Evolutionary conservation across 1,284 basidiomycete genomes (phyloP).

Genomic region (Sporisorium sorghi): DNA sequence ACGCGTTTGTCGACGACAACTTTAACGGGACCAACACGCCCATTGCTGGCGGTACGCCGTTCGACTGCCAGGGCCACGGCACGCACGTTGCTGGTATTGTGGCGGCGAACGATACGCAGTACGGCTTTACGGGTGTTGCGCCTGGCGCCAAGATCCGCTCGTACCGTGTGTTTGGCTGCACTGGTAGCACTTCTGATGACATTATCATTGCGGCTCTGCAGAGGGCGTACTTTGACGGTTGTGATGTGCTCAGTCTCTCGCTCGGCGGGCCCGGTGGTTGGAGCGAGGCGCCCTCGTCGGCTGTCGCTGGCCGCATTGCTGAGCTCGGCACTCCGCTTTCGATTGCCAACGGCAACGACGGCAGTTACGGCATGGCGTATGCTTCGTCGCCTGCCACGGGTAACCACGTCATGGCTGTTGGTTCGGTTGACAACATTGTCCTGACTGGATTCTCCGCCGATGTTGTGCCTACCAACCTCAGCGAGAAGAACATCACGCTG

Average conservation of each 20-base stretch:
- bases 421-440: slow-evolving; percentile 66
- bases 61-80: slow-evolving; percentile 70
- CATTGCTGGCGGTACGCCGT: slow-evolving; percentile 69
- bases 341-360: slow-evolving; percentile 70
- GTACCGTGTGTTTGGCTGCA: slow-evolving; percentile 71
- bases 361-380: slow-evolving; percentile 70
- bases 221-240: slow-evolving; percentile 60
- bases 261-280: slow-evolving; percentile 72
- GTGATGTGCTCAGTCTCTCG: slow-evolving; percentile 76
- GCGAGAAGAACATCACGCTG: slow-evolving; percentile 34
- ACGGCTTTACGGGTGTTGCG: slow-evolving; percentile 59
- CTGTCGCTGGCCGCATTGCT: slow-evolving; percentile 44
- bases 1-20: slow-evolving; percentile 65
- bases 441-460: slow-evolving; percentile 51
- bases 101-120: slow-evolving; percentile 72
- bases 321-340: slow-evolving; percentile 50
- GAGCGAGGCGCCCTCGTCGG: slow-evolving; percentile 38
- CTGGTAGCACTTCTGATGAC: slow-evolving; percentile 66
- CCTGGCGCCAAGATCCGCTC: slow-evolving; percentile 58
- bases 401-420: slow-evolving; percentile 63
- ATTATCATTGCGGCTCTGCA: slow-evolving; percentile 70
- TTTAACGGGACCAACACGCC: slow-evolving; percentile 68
- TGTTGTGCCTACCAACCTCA: slow-evolving; percentile 35
- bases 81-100: slow-evolving; percentile 78
- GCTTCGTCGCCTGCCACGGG: slow-evolving; percentile 70